Conservation (phyloP, 2,329 filamentous ascomycete genomes). For the Sporothrix inflata region DNA sequence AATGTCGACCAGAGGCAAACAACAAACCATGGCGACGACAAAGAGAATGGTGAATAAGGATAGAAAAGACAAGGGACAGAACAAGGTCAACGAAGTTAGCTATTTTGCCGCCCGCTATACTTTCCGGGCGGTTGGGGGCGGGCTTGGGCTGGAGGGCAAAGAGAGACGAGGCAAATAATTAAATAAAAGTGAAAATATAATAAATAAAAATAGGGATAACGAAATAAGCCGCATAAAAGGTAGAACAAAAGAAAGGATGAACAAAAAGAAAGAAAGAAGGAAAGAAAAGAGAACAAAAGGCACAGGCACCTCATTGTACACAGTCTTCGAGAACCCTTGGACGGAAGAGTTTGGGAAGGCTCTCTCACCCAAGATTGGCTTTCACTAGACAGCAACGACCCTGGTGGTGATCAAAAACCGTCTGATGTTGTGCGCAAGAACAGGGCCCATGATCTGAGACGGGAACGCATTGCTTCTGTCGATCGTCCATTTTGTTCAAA, state of each 20-base stretch:
- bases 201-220: neutral
- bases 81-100: neutral
- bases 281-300: neutral
- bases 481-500: neutral
- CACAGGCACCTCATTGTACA: neutral
- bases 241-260: neutral
- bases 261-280: neutral
- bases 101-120: neutral
- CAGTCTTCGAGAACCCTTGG: neutral
- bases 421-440: neutral
- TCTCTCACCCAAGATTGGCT: neutral
- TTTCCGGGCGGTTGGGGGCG: slow-evolving; percentile 10
- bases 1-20: neutral
- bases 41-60: neutral
- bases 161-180: neutral
- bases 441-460: slow-evolving; percentile 4
- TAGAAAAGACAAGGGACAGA: neutral
- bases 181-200: too few species aligned
- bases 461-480: slow-evolving; percentile 2
- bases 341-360: neutral
- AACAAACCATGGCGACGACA: neutral
- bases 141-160: neutral
- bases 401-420: neutral
- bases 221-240: neutral
- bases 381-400: neutral